Conservation (phyloP, 192 early-diverging fungal species). For the Chytriomyces hyalinus region DNA sequence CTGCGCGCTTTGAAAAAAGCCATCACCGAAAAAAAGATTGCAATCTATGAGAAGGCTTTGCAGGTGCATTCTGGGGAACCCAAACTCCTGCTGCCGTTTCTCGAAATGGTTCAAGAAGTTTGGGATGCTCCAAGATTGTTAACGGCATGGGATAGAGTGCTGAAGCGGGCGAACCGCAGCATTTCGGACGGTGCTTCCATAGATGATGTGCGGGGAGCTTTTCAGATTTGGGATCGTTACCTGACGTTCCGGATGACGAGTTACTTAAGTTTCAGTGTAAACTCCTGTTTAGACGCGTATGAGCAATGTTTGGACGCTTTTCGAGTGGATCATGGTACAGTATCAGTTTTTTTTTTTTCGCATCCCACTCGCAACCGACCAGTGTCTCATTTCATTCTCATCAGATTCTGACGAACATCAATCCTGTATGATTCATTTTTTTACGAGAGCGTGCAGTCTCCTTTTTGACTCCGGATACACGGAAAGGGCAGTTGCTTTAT, state of each 20-base stretch:
- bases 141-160: slow-evolving; percentile 51
- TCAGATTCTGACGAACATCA: slow-evolving; percentile 28
- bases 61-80: slow-evolving; percentile 29
- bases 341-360: background rate
- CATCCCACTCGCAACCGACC: background rate
- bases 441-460: slow-evolving; percentile 38
- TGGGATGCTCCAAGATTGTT: slow-evolving; percentile 40
- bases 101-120: slow-evolving; percentile 35
- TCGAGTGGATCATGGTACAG: background rate
- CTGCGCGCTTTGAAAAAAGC: slow-evolving; percentile 6
- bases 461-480: slow-evolving; percentile 44
- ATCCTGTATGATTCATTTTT: slow-evolving; percentile 39
- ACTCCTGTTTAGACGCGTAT: slow-evolving; percentile 42
- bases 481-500: slow-evolving; percentile 49
- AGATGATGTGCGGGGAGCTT: slow-evolving; percentile 5
- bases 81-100: slow-evolving; percentile 41
- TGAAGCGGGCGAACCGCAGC: slow-evolving; percentile 18
- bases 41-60: slow-evolving; percentile 54
- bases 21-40: slow-evolving; percentile 49
- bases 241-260: slow-evolving; percentile 52
- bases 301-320: slow-evolving; percentile 41
- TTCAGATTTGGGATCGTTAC: slow-evolving; percentile 51
- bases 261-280: slow-evolving; percentile 45
- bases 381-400: background rate
- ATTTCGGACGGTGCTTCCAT: background rate